Conservation (phyloP, 2,329 filamentous ascomycete genomes). For the Exophiala alcalophila region DNA sequence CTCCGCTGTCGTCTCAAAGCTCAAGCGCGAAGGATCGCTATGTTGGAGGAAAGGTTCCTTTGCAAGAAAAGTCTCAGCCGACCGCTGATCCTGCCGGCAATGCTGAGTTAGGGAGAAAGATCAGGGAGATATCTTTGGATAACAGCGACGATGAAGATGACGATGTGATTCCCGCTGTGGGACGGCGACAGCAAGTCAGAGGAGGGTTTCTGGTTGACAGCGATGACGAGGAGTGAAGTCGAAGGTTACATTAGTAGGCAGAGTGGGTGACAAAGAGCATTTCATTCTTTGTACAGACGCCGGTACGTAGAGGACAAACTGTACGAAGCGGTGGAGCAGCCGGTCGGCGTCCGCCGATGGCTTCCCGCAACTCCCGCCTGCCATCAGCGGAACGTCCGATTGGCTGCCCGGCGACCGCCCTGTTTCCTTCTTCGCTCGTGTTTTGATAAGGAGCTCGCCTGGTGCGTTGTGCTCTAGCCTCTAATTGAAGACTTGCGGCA, state of each 20-base stretch:
- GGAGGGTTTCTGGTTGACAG: slow-evolving; percentile 30
- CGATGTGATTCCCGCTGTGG: slow-evolving; percentile 12
- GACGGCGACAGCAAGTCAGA: slow-evolving; percentile 15
- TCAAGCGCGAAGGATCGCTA: slow-evolving; percentile 14
- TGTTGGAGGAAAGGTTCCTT: background rate
- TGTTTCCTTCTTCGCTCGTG: slow-evolving; percentile 15
- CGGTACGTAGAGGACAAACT: no score
- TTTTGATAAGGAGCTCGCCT: slow-evolving; percentile 26
- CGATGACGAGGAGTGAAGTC: slow-evolving; percentile 28
- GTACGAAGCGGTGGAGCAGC: no score
- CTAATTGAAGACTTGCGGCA: no score
- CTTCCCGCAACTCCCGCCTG: no score
- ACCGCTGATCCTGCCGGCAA: slow-evolving; percentile 5
- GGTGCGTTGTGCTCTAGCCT: no score
- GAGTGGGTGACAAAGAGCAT: no score
- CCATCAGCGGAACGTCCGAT: no score
- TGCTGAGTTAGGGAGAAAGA: slow-evolving; percentile 1
- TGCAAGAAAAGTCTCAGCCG: slow-evolving; percentile 16
- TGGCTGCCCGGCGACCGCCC: slow-evolving; percentile 9
- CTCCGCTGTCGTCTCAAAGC: slow-evolving; percentile 30
- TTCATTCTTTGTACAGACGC: no score
- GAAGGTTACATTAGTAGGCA: background rate
- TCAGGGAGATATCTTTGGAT: slow-evolving; percentile 6
- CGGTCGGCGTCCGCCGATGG: slow-evolving; percentile 18
- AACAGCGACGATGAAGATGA: slow-evolving; percentile 20